phyloP scores from a whole-genome alignment of 129 eudicot species.

The Oenanthe sinensis region DNA sequence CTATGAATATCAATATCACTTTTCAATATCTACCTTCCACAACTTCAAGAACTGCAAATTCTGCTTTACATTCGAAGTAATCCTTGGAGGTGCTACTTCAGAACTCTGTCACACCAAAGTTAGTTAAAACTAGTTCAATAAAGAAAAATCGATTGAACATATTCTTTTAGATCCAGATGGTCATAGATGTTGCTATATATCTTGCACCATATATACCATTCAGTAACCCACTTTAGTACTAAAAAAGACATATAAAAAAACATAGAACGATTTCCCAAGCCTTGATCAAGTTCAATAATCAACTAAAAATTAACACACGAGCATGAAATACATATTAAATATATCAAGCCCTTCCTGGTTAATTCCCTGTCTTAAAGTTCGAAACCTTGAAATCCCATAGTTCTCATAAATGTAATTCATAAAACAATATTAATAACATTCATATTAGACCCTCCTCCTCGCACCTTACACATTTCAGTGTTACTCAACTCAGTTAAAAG shows the following conservation, averaged over 20 bases:
- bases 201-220: neutral
- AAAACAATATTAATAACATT: no score
- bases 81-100: slow-evolving; percentile 72
- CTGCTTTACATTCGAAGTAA: slow-evolving; percentile 86
- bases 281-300: no score
- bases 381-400: neutral
- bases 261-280: no score
- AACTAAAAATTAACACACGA: no score
- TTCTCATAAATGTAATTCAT: neutral
- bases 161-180: neutral
- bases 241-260: neutral
- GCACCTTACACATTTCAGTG: neutral
- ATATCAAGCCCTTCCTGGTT: no score
- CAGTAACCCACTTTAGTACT: neutral
- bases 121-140: neutral
- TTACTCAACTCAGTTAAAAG: no score
- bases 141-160: neutral
- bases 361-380: neutral
- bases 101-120: slow-evolving; percentile 36
- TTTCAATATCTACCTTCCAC: slow-evolving; percentile 54
- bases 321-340: no score
- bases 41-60: slow-evolving; percentile 69
- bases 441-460: neutral
- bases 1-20: neutral
- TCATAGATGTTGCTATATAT: neutral